These are phyloP conservation scores for Pythium oligandrum DNA, from an alignment of 352 stramenopile genomes.

Conservation along the genomic window DNA sequence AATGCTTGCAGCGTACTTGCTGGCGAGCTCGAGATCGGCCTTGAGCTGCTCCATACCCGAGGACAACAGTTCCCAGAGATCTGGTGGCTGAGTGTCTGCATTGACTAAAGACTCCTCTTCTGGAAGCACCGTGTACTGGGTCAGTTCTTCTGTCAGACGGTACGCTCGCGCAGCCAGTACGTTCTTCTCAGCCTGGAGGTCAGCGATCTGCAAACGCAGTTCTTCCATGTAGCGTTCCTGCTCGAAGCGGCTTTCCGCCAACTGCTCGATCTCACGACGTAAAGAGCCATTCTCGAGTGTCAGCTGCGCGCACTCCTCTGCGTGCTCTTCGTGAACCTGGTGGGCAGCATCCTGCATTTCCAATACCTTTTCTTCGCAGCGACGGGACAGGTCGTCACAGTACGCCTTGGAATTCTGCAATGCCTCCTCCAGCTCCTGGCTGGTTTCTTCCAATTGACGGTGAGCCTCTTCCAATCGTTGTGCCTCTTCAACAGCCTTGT, in stretches of 20 bases:
- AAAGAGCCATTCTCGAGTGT: slow-evolving; percentile 51
- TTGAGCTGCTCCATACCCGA: slow-evolving; percentile 89
- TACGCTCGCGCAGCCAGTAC: slow-evolving; percentile 72
- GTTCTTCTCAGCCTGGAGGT: slow-evolving; percentile 84
- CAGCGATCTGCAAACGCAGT: slow-evolving; percentile 61
- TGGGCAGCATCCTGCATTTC: slow-evolving; percentile 52
- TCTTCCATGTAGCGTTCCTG: slow-evolving; percentile 66
- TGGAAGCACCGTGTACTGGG: slow-evolving; percentile 77
- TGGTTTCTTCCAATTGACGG: slow-evolving; percentile 36
- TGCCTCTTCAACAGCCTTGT: slow-evolving; percentile 29
- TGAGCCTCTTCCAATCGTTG: slow-evolving; percentile 44
- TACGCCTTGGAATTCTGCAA: slow-evolving; percentile 57
- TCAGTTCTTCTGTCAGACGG: slow-evolving; percentile 74
- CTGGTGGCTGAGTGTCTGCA: slow-evolving; percentile 50
- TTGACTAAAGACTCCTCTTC: slow-evolving; percentile 59
- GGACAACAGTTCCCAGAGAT: slow-evolving; percentile 82
- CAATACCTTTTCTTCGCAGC: slow-evolving; percentile 62
- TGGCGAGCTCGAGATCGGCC: slow-evolving; percentile 79
- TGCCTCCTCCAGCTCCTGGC: slow-evolving; percentile 47
- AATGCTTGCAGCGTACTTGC: slow-evolving; percentile 84
- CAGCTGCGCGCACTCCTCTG: slow-evolving; percentile 58
- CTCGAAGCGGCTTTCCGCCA: slow-evolving; percentile 52
- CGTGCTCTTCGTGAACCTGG: slow-evolving; percentile 60
- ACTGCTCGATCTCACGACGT: slow-evolving; percentile 59
- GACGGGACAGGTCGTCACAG: slow-evolving; percentile 53